A percentile compares a stretch with the other conserved stretches of the same genome.
phyloP scores from a whole-genome alignment of 805 yeast species.

The Nakazawaea pomicola region DNA sequence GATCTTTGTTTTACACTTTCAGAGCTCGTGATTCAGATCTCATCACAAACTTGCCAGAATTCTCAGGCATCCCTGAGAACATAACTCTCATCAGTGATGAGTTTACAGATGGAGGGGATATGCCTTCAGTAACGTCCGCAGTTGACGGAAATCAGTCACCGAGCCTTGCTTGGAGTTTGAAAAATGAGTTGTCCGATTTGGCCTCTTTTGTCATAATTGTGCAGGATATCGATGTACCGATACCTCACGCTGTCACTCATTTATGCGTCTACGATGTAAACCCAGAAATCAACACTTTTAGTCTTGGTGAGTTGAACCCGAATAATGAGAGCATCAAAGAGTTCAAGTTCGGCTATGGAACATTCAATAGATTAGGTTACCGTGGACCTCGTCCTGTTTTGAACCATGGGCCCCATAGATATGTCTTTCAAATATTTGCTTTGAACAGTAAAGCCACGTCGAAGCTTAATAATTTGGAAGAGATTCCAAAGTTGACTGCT shows the following conservation, averaged over 20 bases:
- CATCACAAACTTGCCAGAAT: constrained; percentile 5
- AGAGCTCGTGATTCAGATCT: constrained; percentile 3
- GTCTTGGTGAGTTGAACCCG: neutral
- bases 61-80: neutral
- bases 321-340: neutral
- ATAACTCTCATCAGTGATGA: constrained; percentile 3
- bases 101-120: constrained; percentile 3
- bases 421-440: constrained; percentile 11
- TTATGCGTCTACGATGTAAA: constrained; percentile 5
- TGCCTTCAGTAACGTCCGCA: constrained; percentile 5
- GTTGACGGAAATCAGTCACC: constrained; percentile 9
- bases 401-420: constrained; percentile 13
- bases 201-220: constrained; percentile 3
- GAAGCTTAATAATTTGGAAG: neutral
- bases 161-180: constrained; percentile 1
- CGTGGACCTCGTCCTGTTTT: constrained; percentile 13
- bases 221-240: constrained; percentile 12
- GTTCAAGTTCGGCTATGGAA: constrained; percentile 4
- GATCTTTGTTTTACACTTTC: constrained; percentile 1
- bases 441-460: constrained; percentile 9
- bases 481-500: neutral
- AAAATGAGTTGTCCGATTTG: neutral
- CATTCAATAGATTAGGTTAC: constrained; percentile 4
- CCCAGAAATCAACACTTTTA: constrained; percentile 1
- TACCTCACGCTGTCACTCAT: constrained; percentile 7